Base-by-base conservation (phyloP, 352 stramenopile genomes). In the Plasmopara halstedii region DNA sequence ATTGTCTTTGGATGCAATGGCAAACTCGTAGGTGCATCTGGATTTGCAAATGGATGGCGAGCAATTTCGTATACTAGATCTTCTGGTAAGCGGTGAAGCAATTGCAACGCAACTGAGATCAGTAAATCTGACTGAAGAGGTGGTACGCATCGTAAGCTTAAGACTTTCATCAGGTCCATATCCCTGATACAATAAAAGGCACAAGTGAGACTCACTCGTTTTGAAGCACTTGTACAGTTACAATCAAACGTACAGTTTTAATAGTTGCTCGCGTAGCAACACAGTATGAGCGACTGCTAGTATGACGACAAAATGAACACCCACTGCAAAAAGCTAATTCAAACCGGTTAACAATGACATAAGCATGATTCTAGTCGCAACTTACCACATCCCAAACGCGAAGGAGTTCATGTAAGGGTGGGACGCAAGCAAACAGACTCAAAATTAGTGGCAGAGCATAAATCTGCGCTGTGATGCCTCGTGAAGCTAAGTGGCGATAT, bases 281-380 rank as follows among this genome's bases (percentile, higher is more conserved):
- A 96, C 77, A 0, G 88, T 89, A 54, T 95, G 80, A 11, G 87
- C 82, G 9, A 93, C 83, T 10, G 77, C 85, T n/a, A 96, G 56
- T 0, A 95, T 52, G 1, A 97, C 85, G 15, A 96, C 81, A 47
- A 96, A 93, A 62, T 97, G 88, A 6, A 96, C 76, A 0, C 88
- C 88, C 11, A 95, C 78, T 15, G 88, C 85, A 55, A 97, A 95
- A 9, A 96, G 56, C 83, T 94, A 26, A 4, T n/a, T n/a, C n/a
- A n/a, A n/a, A n/a, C n/a, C n/a, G n/a, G n/a, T 42, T 6, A 42
- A 3, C 25, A 53, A 47, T 38, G 22, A 11, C 6, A 40, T 11
- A 31, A 31, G 6, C 6, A 11, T 11, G 6, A 11, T 31, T 31
- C 11, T 11, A 31, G 6, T 6, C 26, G 11, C 6, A 31, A 6